These are phyloP conservation scores for Tremella mesenterica DNA, from an alignment of 768 basidiomycete genomes.

Conservation along the genomic window DNA sequence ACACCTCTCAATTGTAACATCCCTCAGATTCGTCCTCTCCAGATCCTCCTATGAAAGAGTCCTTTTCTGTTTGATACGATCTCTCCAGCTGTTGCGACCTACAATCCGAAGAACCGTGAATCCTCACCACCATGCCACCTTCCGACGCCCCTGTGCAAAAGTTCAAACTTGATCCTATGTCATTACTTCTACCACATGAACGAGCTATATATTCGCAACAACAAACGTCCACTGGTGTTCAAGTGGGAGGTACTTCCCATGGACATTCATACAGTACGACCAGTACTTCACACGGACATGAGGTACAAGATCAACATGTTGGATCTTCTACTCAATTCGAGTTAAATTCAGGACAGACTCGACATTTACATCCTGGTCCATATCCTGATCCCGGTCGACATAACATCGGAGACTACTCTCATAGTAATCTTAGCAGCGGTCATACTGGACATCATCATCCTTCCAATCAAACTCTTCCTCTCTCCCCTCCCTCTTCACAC, in stretches of 20 bases:
- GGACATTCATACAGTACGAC: too few relatives aligned
- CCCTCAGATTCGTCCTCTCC: too few relatives aligned
- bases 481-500: slow-evolving; percentile 31
- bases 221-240: neutral
- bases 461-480: slow-evolving; percentile 12
- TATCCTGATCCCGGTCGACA: neutral
- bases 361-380: neutral
- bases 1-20: too few relatives aligned
- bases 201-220: slow-evolving; percentile 10
- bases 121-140: neutral
- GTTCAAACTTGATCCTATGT: slow-evolving; percentile 41
- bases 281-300: too few relatives aligned
- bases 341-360: neutral
- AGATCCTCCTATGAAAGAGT: too few relatives aligned
- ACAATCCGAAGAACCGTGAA: too few relatives aligned
- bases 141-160: slow-evolving; percentile 7
- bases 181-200: slow-evolving; percentile 35
- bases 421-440: neutral
- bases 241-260: neutral
- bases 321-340: neutral
- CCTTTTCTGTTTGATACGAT: too few relatives aligned
- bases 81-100: too few relatives aligned
- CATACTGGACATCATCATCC: neutral
- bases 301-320: slow-evolving; percentile 3
- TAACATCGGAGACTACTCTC: slow-evolving; percentile 24